Conservation (phyloP, 345 rosid species). For the Durio zibethinus region DNA sequence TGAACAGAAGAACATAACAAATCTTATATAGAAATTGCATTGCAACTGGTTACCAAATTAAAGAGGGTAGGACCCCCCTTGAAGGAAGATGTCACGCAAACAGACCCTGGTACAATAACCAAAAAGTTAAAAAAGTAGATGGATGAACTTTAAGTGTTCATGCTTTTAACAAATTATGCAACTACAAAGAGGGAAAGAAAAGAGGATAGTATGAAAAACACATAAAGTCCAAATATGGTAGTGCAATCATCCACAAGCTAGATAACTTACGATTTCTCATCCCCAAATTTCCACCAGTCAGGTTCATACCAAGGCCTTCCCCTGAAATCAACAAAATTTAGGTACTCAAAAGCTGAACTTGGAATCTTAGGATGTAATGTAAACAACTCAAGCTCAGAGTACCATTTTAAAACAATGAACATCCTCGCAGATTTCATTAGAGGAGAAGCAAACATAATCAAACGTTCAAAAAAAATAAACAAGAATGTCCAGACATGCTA, state of each 20-base stretch:
- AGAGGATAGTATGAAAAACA: neutral
- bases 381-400: neutral
- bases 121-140: neutral
- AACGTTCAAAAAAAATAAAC: neutral
- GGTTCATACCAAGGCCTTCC: conserved; percentile 92
- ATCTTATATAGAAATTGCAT: neutral
- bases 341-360: conserved; percentile 6
- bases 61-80: neutral
- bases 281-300: conserved; percentile 99
- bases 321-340: conserved; percentile 45
- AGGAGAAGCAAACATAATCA: conserved; percentile 1
- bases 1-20: conserved; percentile 27
- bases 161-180: neutral
- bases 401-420: neutral
- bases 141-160: neutral
- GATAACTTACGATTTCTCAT: conserved; percentile 82
- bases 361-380: conserved; percentile 5
- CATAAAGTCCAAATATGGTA: neutral
- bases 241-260: conserved; percentile 8
- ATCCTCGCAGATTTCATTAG: neutral
- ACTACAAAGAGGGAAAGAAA: neutral
- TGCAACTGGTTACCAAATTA: neutral
- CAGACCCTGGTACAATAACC: neutral
- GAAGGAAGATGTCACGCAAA: neutral
- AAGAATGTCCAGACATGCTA: neutral